Evolutionary conservation across 768 basidiomycete species (phyloP).

Genomic region (Tylopilus balloui): DNA sequence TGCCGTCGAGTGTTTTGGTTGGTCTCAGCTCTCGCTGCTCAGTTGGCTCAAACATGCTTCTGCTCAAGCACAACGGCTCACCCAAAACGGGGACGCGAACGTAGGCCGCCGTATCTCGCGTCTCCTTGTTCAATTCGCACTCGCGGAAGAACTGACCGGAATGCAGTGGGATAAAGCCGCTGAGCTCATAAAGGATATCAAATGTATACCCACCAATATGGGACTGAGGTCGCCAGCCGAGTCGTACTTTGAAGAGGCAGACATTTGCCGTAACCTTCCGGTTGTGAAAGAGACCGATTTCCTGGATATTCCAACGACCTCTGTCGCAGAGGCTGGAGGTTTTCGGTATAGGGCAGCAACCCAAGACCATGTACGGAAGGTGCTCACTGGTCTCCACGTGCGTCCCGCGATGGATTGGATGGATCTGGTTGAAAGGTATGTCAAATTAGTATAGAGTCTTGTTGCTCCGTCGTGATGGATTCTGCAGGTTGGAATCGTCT

Average conservation of each 20-base stretch:
- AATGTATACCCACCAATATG: slow-evolving; percentile 68
- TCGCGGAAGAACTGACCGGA: slow-evolving; percentile 50
- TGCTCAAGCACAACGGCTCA: slow-evolving; percentile 27
- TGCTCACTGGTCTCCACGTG: neutral
- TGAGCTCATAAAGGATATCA: slow-evolving; percentile 42
- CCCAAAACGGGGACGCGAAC: slow-evolving; percentile 22
- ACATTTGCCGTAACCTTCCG: slow-evolving; percentile 50
- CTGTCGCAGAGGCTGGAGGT: neutral
- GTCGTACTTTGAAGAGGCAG: slow-evolving; percentile 80
- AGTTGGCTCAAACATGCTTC: slow-evolving; percentile 71
- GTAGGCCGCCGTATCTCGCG: slow-evolving; percentile 54
- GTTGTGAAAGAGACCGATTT: slow-evolving; percentile 5
- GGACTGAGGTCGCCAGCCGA: slow-evolving; percentile 69
- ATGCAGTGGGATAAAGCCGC: slow-evolving; percentile 52
- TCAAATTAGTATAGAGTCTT: slow-evolving; percentile 45
- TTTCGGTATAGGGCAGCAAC: neutral
- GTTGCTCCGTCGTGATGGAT: neutral
- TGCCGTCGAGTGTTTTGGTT: slow-evolving; percentile 52
- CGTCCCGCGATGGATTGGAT: slow-evolving; percentile 37
- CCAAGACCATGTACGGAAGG: neutral
- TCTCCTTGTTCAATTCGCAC: slow-evolving; percentile 71
- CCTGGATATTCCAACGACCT: neutral
- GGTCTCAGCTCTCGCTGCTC: slow-evolving; percentile 65
- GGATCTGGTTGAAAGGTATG: slow-evolving; percentile 7
- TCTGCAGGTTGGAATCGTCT: slow-evolving; percentile 4